Base-by-base conservation (phyloP, 2,329 filamentous ascomycete genomes). In the Colletotrichum orchidophilum region DNA sequence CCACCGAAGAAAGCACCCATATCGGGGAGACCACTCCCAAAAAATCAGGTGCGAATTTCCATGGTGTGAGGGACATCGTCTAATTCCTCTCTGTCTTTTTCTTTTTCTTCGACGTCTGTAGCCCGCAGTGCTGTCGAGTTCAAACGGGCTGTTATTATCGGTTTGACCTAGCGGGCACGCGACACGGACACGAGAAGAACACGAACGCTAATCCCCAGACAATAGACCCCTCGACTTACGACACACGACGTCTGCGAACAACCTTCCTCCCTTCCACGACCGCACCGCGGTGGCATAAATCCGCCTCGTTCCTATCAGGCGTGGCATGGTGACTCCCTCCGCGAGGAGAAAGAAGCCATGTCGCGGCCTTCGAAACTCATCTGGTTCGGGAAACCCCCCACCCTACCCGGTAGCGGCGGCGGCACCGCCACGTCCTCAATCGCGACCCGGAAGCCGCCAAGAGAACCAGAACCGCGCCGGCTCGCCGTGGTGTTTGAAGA, bases 401-500 rank as follows among this genome's bases (percentile, higher is more conserved):
- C 27, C 13, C 29, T 27, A 12, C 26, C 26, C 42, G 27, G 39
- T 24, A 21, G 13, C 57, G 29, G 11, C 6, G 18, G 26, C 58
- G 39, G 39, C 39, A 18, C 39, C 39, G 39, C 18, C 39, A 21
- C 35, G 27, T n/a, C 62, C 11, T n/a, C 58, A 12, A 18, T 21
- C 0, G 7, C 39, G 18, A 21, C 18, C 39, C 18, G 39, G 39
- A 15, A 46, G 7, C 39, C 39, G 15, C 31, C n/a, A 6, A 12
- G 61, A 18, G 35, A 39, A 8, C 11, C 8, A 12, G 54, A 53
- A 4, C 18, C 39, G 2, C 52, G 55, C 31, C 53, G 67, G 13
- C 69, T 73, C n/a, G 71, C 71, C 49, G 69, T 73, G 5, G 71
- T 63, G 15, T 60, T 73, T 50, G 42, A 72, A 3, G 49, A 70